Percentiles rank a stretch among this genome's conserved stretches.
These are phyloP conservation scores for Dendrocalamus sinicus DNA, from an alignment of 176 grass and related monocot species.

Conservation along the genomic window DNA sequence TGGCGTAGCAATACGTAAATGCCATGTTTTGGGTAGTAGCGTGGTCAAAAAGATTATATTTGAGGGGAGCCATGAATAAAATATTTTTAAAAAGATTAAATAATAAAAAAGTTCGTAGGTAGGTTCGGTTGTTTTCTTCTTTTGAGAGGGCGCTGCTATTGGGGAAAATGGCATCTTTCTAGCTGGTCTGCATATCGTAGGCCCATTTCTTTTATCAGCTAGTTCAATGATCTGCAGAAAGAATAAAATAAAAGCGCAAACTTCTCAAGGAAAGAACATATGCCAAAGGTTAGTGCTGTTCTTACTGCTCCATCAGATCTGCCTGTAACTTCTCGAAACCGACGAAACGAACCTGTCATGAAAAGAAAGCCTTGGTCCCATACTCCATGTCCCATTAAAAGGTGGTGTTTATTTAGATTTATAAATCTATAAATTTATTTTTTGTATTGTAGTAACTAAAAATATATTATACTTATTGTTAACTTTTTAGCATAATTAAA, in stretches of 20 bases:
- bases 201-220: neutral
- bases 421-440: too few relatives aligned
- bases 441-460: too few relatives aligned
- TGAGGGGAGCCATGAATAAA: too few relatives aligned
- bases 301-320: neutral
- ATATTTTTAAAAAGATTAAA: too few relatives aligned
- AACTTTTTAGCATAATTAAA: too few relatives aligned
- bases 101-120: neutral
- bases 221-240: neutral
- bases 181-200: neutral
- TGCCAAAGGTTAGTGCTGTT: neutral
- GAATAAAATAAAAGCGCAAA: slow-evolving; percentile 3
- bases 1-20: too few relatives aligned
- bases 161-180: neutral
- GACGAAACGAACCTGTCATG: neutral
- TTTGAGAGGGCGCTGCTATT: neutral
- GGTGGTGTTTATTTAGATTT: neutral
- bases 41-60: too few relatives aligned
- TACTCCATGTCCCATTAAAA: neutral
- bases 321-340: neutral
- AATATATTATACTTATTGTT: too few relatives aligned
- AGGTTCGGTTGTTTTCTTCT: neutral
- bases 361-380: neutral
- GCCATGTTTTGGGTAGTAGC: too few relatives aligned
- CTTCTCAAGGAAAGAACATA: slow-evolving; percentile 40